Conservation (phyloP, 2,329 filamentous ascomycete genomes). For the Fulvia fulva region DNA sequence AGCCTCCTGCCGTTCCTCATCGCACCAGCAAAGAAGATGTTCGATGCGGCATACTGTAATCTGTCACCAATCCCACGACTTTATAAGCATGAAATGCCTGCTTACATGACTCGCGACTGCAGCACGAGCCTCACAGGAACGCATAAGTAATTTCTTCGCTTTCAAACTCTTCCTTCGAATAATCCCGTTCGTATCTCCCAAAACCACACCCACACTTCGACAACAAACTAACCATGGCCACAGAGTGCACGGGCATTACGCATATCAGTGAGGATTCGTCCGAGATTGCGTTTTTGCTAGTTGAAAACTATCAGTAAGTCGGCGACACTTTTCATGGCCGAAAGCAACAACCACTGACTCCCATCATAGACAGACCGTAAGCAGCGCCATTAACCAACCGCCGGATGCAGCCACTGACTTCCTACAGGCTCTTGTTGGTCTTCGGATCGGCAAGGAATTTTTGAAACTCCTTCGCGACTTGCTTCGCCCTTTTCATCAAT, state of each 20-base stretch:
- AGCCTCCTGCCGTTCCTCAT: not conserved
- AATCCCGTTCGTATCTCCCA: not conserved
- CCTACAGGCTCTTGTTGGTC: slow-evolving; percentile 59
- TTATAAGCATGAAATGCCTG: not conserved
- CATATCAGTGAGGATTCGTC: slow-evolving; percentile 83
- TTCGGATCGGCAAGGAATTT: slow-evolving; percentile 73
- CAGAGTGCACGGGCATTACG: slow-evolving; percentile 71
- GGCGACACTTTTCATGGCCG: slow-evolving; percentile 20
- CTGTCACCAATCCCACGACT: not conserved
- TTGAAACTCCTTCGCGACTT: slow-evolving; percentile 47
- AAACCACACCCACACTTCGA: not conserved
- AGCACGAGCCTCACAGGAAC: not conserved
- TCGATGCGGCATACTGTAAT: no score
- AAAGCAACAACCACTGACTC: no score
- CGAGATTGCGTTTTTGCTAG: slow-evolving; percentile 85
- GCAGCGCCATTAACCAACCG: no score
- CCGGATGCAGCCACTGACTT: no score
- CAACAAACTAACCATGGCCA: slow-evolving; percentile 41
- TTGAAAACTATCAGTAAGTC: slow-evolving; percentile 81
- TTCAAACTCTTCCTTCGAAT: not conserved
- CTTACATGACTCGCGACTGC: not conserved
- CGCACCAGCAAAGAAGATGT: no score
- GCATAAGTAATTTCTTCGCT: not conserved
- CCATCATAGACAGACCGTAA: no score
- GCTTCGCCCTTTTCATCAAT: slow-evolving; percentile 23